phyloP scores from a whole-genome alignment of 495 filamentous ascomycete species.

The Emericellopsis terricola region DNA sequence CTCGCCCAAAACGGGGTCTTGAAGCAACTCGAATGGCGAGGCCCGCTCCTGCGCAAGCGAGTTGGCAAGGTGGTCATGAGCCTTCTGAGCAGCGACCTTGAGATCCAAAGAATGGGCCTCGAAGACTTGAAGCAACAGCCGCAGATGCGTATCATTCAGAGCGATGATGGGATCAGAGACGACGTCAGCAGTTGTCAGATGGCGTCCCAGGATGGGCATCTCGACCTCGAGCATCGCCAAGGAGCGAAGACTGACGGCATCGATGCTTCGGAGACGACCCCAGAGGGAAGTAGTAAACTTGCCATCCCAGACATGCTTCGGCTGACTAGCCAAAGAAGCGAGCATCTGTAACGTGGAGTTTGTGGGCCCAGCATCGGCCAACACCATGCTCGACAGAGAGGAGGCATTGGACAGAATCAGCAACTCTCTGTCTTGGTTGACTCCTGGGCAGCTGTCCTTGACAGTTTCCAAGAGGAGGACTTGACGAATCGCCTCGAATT shows the following conservation, averaged over 20 bases:
- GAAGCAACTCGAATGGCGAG: no score
- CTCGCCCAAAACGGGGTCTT: no score
- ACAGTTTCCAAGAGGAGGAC: conserved; percentile 29
- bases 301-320: conserved; percentile 23
- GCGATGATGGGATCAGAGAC: neutral
- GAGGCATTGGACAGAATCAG: conserved; percentile 27
- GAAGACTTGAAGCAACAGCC: conserved; percentile 30
- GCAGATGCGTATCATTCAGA: conserved; percentile 3
- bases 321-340: conserved; percentile 21
- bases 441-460: conserved; percentile 4
- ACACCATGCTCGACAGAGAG: conserved; percentile 23
- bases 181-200: conserved; percentile 28
- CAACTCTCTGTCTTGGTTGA: conserved; percentile 11
- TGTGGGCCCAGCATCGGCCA: conserved; percentile 16
- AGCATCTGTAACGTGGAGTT: conserved; percentile 20
- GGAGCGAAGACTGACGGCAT: conserved; percentile 37
- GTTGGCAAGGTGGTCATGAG: neutral
- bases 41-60: no score
- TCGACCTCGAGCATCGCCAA: conserved; percentile 49
- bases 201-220: conserved; percentile 38
- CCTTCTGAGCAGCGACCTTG: neutral
- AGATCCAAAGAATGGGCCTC: conserved; percentile 15
- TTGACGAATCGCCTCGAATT: conserved; percentile 53
- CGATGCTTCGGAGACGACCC: conserved; percentile 32
- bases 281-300: conserved; percentile 36